These are phyloP conservation scores for Amaranthus tricolor DNA, from an alignment of 179 eudicot genomes.

Conservation along the genomic window DNA sequence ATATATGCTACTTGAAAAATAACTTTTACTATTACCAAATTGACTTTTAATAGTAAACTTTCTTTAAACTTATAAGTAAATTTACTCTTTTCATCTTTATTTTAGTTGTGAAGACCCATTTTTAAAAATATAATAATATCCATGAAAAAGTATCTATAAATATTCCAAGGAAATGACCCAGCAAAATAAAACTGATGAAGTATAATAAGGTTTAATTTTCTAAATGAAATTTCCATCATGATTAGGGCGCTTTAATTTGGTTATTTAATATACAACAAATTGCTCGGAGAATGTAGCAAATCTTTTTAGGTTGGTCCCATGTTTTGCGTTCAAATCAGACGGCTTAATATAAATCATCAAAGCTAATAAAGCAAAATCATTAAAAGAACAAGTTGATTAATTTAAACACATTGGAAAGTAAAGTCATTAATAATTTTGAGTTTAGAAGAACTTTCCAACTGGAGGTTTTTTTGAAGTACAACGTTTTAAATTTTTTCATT, in stretches of 20 bases:
- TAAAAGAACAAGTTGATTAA: neutral
- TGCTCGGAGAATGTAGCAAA: conserved; percentile 15
- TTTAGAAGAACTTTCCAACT: conserved; percentile 15
- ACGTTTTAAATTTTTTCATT: neutral
- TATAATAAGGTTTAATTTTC: neutral
- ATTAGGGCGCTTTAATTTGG: conserved; percentile 8
- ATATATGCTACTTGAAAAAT: too few relatives aligned
- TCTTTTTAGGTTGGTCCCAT: conserved; percentile 25
- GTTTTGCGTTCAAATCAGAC: conserved; percentile 5
- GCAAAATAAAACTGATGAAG: neutral
- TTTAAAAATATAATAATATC: too few relatives aligned
- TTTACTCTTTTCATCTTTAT: too few relatives aligned
- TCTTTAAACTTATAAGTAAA: too few relatives aligned
- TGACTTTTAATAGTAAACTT: too few relatives aligned
- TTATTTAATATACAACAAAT: neutral
- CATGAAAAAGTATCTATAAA: too few relatives aligned
- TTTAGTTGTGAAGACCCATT: too few relatives aligned
- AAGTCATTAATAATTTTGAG: neutral
- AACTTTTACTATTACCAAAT: too few relatives aligned
- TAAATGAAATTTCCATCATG: neutral
- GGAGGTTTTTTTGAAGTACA: neutral
- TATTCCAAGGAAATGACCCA: neutral
- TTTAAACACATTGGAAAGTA: conserved; percentile 5
- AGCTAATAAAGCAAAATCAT: neutral
- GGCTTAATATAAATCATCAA: neutral